Conservation (phyloP, 257 asterid genomes). For the Echium plantagineum region DNA sequence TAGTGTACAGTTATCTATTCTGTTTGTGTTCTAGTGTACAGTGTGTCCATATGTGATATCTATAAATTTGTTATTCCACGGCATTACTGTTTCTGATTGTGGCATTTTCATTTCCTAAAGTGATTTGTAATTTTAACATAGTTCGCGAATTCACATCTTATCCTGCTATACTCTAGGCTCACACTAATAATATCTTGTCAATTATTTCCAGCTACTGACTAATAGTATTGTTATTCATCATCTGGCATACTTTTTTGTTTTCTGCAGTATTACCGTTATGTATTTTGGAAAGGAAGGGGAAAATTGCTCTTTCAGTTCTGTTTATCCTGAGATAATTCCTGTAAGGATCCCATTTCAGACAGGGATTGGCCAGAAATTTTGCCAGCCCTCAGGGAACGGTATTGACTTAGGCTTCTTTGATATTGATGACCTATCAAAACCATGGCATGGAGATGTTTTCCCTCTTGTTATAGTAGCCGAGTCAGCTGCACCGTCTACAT, state of each 20-base stretch:
- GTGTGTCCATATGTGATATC: too few species aligned
- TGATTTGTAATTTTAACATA: too few species aligned
- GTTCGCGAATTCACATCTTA: too few species aligned
- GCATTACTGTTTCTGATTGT: too few species aligned
- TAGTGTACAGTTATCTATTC: too few species aligned
- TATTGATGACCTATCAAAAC: slow-evolving; percentile 67
- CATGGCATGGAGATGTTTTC: slow-evolving; percentile 50
- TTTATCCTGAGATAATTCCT: slow-evolving; percentile 28
- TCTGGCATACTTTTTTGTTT: slow-evolving; percentile 8
- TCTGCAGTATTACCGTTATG: slow-evolving; percentile 59
- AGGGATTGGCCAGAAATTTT: neutral
- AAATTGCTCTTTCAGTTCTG: slow-evolving; percentile 45
- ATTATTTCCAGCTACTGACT: too few species aligned
- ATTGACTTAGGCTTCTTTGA: slow-evolving; percentile 81
- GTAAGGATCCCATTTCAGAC: too few species aligned
- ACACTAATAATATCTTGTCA: too few species aligned
- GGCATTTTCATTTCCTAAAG: too few species aligned
- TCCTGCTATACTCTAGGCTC: neutral
- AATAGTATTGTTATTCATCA: neutral
- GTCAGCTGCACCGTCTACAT: slow-evolving; percentile 25
- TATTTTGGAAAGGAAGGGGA: slow-evolving; percentile 78
- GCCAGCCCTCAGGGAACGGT: slow-evolving; percentile 90
- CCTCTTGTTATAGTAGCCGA: slow-evolving; percentile 82
- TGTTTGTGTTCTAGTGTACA: too few species aligned
- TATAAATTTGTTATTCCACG: too few species aligned